Base-by-base conservation (phyloP, 73 alveolate genomes). In the Vitrella brassicaformis region DNA sequence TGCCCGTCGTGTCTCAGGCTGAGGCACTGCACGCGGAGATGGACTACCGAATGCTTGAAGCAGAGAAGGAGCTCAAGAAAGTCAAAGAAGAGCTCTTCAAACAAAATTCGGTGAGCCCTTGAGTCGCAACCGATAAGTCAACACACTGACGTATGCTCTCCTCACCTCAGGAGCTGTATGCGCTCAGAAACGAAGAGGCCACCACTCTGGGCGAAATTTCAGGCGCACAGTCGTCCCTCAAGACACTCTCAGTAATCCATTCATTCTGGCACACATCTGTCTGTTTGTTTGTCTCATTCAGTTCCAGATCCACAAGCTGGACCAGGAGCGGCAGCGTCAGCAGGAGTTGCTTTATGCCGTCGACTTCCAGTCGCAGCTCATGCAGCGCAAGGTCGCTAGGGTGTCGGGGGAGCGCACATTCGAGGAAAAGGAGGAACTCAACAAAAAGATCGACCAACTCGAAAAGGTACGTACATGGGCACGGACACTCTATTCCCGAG, bases 341-440 rank as follows among this genome's bases (percentile, higher is more conserved):
- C 87, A 94, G 78, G 98, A 92, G 81, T 81, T 95, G 79, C 88
- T 90, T 30, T 95, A 95, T 75, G 91, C 89, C 66, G 97, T 94
- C 19, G 99, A 95, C 86, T 95, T 90, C 93, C 91, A 90, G 76
- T 93, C 94, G 47, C 99, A 95, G 86, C 88, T 90, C 75, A 95
- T 92, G 97, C 97, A 95, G 88, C 87, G 99, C 73, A 95, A 90
- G 80, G 97, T 91, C 26, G 91, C 75, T 46, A 73, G 86, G 84
- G 93, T 39, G 4, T 39, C 56, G 22, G 56, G 98, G 1, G 96
- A 93, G 87, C 85, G 96, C 70, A 85, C 96, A 7, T 90, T 89
- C 47, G 98, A 93, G 71, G 98, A 93, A 86, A 92, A 93, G 70
- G 91, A 91, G 81, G 91, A 86, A 80, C 88, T 87, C 66, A 78